These are phyloP conservation scores for Colletotrichum chlorophyti DNA, from an alignment of 2,329 filamentous ascomycete species.

Conservation along the genomic window DNA sequence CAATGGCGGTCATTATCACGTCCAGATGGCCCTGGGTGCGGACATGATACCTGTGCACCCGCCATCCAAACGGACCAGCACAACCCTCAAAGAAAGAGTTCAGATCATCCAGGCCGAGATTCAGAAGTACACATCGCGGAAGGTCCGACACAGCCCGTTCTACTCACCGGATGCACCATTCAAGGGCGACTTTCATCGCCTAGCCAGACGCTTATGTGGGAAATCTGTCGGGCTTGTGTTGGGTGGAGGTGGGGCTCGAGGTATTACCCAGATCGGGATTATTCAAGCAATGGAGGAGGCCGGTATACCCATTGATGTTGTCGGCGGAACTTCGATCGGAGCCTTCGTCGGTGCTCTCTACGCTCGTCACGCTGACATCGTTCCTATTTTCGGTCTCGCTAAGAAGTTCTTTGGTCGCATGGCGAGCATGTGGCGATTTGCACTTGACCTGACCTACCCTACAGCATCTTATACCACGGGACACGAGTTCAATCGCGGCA, in stretches of 20 bases:
- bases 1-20: conserved; percentile 95
- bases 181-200: conserved; percentile 95
- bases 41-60: conserved; percentile 79
- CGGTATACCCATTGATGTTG: conserved; percentile 92
- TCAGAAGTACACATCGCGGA: conserved; percentile 95
- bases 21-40: conserved; percentile 90
- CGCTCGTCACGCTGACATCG: conserved; percentile 93
- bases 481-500: conserved; percentile 97
- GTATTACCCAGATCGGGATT: conserved; percentile 91
- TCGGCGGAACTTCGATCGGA: conserved; percentile 96
- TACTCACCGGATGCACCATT: conserved; percentile 92
- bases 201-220: conserved; percentile 88
- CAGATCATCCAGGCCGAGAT: conserved; percentile 97
- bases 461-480: conserved; percentile 97
- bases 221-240: conserved; percentile 95
- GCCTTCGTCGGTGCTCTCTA: conserved; percentile 95
- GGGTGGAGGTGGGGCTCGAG: conserved; percentile 90
- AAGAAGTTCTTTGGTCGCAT: conserved; percentile 99
- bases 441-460: conserved; percentile 93
- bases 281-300: conserved; percentile 96
- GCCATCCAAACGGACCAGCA: conserved; percentile 79
- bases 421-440: conserved; percentile 99
- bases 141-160: conserved; percentile 84
- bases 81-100: conserved; percentile 87
- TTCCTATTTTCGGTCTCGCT: conserved; percentile 94